Evolutionary conservation across 1,284 basidiomycete genomes (phyloP).

Genomic region (Trichosporon ovoides): DNA sequence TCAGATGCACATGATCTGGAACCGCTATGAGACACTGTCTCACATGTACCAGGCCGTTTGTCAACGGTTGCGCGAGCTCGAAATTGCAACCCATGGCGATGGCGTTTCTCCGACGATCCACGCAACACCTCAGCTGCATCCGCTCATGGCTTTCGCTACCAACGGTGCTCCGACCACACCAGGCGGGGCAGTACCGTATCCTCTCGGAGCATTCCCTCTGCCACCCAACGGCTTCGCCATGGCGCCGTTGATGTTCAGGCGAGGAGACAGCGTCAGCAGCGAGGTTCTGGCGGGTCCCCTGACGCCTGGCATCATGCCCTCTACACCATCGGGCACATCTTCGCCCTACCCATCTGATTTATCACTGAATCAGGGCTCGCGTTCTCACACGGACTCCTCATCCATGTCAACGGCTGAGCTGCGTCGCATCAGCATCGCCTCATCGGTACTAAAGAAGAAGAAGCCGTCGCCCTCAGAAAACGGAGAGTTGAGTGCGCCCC

Average conservation of each 20-base stretch:
- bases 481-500: conserved; percentile 12
- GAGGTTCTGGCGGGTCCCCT: conserved; percentile 34
- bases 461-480: conserved; percentile 16
- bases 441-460: conserved; percentile 38
- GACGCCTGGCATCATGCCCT: conserved; percentile 25
- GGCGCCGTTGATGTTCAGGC: conserved; percentile 8
- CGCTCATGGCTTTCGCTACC: conserved; percentile 3
- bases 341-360: conserved; percentile 18
- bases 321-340: conserved; percentile 9
- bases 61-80: conserved; percentile 14
- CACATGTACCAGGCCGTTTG: conserved; percentile 21
- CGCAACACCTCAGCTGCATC: neutral
- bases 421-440: conserved; percentile 33
- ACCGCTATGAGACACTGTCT: conserved; percentile 19
- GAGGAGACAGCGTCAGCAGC: conserved; percentile 4
- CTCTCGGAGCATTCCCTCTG: conserved; percentile 4
- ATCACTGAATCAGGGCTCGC: conserved; percentile 7
- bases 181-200: conserved; percentile 2
- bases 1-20: conserved; percentile 19
- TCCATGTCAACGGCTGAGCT: conserved; percentile 24
- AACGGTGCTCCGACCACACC: neutral
- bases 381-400: neutral
- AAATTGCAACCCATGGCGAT: neutral
- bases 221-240: conserved; percentile 9
- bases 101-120: neutral